Evolutionary conservation across 1,284 basidiomycete genomes (phyloP), one percentile per base, ranked within the genome.

Genomic region (Leccinum subrobustum): DNA sequence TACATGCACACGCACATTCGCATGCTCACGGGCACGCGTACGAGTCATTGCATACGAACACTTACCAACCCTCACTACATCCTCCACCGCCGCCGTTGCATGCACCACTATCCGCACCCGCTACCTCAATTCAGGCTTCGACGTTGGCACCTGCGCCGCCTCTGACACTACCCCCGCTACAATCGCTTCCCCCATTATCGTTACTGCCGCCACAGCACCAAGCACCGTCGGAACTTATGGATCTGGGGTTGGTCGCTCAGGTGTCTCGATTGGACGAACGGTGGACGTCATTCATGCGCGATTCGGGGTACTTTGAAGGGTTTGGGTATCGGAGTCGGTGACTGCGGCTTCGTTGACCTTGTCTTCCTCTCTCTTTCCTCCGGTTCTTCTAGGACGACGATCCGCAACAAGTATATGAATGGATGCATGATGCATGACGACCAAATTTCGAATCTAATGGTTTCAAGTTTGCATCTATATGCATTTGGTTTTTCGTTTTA

Each of bases 281-380:
- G 33, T 86, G 84, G 85, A 80, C 80, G 54, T 79, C 79, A 25
- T 86, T 87, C 61, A 84, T 86, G 81, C 77, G 79, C 7, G 80
- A 85, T 53, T 81, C 81, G 4, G 81, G 83, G 0, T 75, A 74
- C 56, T 73, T 73, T 16, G 71, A 75, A 60, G 72, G 71, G 12
- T 73, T 73, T 53, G 68, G 69, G 5, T 75, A 71, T 55, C 67
- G 72, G 29, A 29, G 54, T 54, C 68, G 71, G 51, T 75, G 33
- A 60, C 18, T 44, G 42, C n/a, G n/a, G 42, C 42, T 44, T 20
- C 42, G 42, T 18, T 20, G 18, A 44, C 42, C 11, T 44, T 20
- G 6, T 44, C 11, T 44, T 6, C 11, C n/a, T 42, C 16, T 18
- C 9, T 44, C 42, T 44, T 12, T 44, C 12, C n/a, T 3, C 11